These are phyloP conservation scores for Somion occarium DNA, from an alignment of 1,284 basidiomycete genomes.

Conservation along the genomic window DNA sequence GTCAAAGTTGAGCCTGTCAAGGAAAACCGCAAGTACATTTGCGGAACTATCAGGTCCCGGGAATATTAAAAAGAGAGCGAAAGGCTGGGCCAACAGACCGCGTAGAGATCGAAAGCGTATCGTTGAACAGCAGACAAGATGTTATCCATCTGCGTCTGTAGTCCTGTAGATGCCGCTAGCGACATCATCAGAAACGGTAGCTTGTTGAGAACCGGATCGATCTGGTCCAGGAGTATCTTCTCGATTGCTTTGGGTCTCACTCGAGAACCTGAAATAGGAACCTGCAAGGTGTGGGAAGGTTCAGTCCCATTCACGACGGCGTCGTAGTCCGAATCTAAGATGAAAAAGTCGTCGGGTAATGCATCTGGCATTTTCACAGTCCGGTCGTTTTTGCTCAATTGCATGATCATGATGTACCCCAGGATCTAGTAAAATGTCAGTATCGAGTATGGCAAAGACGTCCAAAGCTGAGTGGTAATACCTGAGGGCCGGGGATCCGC, in stretches of 20 bases:
- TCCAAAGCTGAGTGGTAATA: not conserved
- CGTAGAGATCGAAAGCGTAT: too few relatives aligned
- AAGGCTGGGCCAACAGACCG: too few relatives aligned
- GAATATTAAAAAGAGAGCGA: too few relatives aligned
- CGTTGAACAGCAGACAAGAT: too few relatives aligned
- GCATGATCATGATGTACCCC: constrained; percentile 8
- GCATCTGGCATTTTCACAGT: constrained; percentile 2
- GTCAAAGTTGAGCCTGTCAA: too few relatives aligned
- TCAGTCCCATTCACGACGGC: not conserved
- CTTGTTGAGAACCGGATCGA: not conserved
- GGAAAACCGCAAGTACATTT: too few relatives aligned
- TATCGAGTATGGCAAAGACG: not conserved
- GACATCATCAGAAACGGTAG: not conserved
- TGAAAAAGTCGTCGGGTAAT: constrained; percentile 7
- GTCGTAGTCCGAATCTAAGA: constrained; percentile 7
- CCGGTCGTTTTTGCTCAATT: constrained; percentile 3
- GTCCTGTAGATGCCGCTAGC: not conserved
- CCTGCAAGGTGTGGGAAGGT: too few relatives aligned
- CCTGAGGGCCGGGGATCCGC: constrained; percentile 7
- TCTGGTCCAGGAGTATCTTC: too few relatives aligned
- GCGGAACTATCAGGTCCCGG: too few relatives aligned
- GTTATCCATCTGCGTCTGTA: too few relatives aligned
- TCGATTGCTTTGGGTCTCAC: too few relatives aligned
- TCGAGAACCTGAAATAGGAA: too few relatives aligned
- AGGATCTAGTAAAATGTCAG: constrained; percentile 2